phyloP scores from a whole-genome alignment of 2,329 filamentous ascomycete species.

The Pseudophaeomoniella oleicola region DNA sequence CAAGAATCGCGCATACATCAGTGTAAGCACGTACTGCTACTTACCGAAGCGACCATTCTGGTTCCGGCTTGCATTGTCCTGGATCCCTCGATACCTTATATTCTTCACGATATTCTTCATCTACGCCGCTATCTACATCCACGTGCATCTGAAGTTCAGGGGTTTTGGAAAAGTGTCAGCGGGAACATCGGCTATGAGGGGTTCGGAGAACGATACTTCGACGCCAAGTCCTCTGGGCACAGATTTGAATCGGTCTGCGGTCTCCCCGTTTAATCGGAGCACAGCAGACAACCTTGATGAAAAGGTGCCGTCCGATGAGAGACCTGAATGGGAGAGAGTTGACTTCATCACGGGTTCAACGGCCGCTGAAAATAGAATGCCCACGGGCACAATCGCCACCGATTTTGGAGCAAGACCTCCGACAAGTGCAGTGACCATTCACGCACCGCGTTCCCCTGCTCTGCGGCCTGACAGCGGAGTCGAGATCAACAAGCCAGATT shows the following conservation, averaged over 20 bases:
- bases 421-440: too few relatives aligned
- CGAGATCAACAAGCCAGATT: neutral
- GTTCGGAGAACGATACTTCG: neutral
- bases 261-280: neutral
- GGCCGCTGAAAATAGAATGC: neutral
- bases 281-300: neutral
- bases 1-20: constrained; percentile 37
- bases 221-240: neutral
- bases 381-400: neutral
- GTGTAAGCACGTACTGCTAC: constrained; percentile 55
- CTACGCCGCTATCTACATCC: constrained; percentile 56
- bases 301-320: neutral
- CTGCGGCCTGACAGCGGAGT: neutral
- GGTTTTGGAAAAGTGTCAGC: constrained; percentile 14
- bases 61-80: constrained; percentile 54
- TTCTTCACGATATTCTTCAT: constrained; percentile 48
- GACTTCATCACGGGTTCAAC: constrained; percentile 9
- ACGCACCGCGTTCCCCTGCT: neutral
- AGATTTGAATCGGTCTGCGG: neutral
- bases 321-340: constrained; percentile 8
- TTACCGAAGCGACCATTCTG: constrained; percentile 52
- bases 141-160: constrained; percentile 38
- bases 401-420: constrained; percentile 2
- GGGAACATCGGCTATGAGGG: neutral
- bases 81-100: constrained; percentile 61